Percentiles rank a stretch among this genome's conserved stretches.
Evolutionary conservation across 139 green algal species (phyloP).

Genomic region (Spirogloea muscicola): DNA sequence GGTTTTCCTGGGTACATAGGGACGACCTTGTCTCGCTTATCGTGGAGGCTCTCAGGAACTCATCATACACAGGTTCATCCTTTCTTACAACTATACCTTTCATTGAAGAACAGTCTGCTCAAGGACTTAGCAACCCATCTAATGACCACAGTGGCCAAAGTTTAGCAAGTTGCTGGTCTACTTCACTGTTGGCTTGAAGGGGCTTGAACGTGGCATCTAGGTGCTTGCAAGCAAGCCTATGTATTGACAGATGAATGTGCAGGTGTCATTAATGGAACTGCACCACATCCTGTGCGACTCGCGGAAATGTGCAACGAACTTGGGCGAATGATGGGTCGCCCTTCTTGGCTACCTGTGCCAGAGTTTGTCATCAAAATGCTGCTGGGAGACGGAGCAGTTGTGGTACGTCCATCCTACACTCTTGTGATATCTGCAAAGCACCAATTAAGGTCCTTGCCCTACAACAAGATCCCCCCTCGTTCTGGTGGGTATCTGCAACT

Average conservation of each 20-base stretch:
- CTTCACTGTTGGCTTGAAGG: too few species aligned
- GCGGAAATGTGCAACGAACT: conserved; percentile 78
- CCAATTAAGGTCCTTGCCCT: background rate
- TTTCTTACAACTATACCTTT: background rate
- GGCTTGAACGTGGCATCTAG: too few species aligned
- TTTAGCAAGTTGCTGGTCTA: too few species aligned
- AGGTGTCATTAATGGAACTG: conserved; percentile 87
- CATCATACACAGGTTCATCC: background rate
- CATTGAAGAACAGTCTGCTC: too few species aligned
- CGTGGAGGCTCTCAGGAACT: conserved; percentile 47
- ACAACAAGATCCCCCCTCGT: background rate
- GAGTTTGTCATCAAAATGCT: conserved; percentile 62
- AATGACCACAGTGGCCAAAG: too few species aligned
- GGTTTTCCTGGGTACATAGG: conserved; percentile 47
- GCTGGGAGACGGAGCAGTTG: conserved; percentile 77
- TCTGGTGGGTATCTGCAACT: background rate
- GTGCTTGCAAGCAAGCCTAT: too few species aligned
- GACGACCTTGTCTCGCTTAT: conserved; percentile 50
- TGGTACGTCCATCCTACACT: conserved; percentile 7
- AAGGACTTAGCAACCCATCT: too few species aligned
- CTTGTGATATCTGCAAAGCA: background rate
- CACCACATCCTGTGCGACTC: conserved; percentile 91
- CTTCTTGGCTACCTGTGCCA: conserved; percentile 79
- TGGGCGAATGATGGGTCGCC: conserved; percentile 52
- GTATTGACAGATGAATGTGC: too few species aligned